These are phyloP conservation scores for Glarea lozoyensis DNA, from an alignment of 495 filamentous ascomycete species.

Conservation along the genomic window DNA sequence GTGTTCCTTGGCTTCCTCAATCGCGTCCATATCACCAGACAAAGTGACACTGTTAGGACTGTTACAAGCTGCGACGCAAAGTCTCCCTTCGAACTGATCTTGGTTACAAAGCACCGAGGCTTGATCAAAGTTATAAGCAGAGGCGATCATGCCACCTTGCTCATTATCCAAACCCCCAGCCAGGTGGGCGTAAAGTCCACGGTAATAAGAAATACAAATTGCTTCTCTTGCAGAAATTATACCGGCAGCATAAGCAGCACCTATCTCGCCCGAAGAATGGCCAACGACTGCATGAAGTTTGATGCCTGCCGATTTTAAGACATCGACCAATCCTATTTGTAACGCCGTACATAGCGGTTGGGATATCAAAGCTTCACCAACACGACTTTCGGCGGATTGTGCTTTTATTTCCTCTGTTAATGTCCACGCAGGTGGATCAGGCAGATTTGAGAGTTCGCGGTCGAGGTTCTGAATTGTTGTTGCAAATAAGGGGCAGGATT, in stretches of 20 bases:
- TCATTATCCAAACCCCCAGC: slow-evolving; percentile 5
- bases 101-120: slow-evolving; percentile 26
- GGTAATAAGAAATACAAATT: slow-evolving; percentile 38
- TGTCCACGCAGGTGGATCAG: slow-evolving; percentile 6
- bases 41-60: slow-evolving; percentile 34
- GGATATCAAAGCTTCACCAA: slow-evolving; percentile 34
- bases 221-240: slow-evolving; percentile 28
- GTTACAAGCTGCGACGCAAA: slow-evolving; percentile 35
- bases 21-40: slow-evolving; percentile 29
- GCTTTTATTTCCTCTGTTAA: slow-evolving; percentile 8
- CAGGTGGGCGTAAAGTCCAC: slow-evolving; percentile 28
- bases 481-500: slow-evolving; percentile 13
- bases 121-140: slow-evolving; percentile 29
- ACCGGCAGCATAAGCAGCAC: slow-evolving; percentile 33
- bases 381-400: slow-evolving; percentile 14
- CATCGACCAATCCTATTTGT: slow-evolving; percentile 35
- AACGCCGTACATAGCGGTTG: slow-evolving; percentile 40
- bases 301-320: slow-evolving; percentile 33
- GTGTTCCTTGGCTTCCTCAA: slow-evolving; percentile 17
- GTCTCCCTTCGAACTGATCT: slow-evolving; percentile 22
- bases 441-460: slow-evolving; percentile 29
- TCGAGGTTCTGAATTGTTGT: slow-evolving; percentile 30
- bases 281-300: slow-evolving; percentile 38
- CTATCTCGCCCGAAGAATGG: slow-evolving; percentile 54
- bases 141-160: slow-evolving; percentile 43